Percentiles rank a stretch among this genome's conserved stretches.
Evolutionary conservation across 768 basidiomycete genomes (phyloP).

Genomic region (Podaxis mareebaensis): DNA sequence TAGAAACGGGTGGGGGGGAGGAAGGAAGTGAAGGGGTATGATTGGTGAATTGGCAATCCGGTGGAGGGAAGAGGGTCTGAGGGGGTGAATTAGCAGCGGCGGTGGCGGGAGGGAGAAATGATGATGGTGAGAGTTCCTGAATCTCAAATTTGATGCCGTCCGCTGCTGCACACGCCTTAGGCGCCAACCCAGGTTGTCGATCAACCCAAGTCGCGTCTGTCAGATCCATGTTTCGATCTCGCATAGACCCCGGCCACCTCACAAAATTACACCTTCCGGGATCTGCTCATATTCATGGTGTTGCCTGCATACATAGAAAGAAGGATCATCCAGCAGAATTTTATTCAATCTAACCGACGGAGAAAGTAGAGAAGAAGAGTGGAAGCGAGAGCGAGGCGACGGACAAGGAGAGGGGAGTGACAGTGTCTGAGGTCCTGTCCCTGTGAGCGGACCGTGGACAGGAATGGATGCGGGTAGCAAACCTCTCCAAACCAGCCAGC

Average conservation of each 20-base stretch:
- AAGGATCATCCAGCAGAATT: neutral
- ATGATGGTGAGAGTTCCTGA: slow-evolving; percentile 8
- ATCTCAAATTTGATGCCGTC: neutral
- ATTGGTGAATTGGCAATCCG: neutral
- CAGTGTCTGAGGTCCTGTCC: slow-evolving; percentile 1
- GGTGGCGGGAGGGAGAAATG: slow-evolving; percentile 4
- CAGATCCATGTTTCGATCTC: slow-evolving; percentile 14
- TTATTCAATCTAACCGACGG: neutral
- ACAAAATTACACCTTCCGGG: neutral
- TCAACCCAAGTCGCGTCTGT: neutral
- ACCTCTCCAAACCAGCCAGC: slow-evolving; percentile 12
- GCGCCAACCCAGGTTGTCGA: neutral
- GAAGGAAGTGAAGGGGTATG: neutral
- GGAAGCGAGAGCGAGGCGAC: neutral
- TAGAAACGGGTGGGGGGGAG: neutral
- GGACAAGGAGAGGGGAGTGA: neutral
- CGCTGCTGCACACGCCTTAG: neutral
- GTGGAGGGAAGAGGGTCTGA: neutral
- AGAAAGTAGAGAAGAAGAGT: neutral
- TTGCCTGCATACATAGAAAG: neutral
- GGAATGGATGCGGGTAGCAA: slow-evolving; percentile 14
- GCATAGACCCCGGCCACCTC: slow-evolving; percentile 8
- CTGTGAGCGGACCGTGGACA: slow-evolving; percentile 11
- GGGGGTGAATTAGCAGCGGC: neutral
- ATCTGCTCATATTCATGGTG: neutral